phyloP scores from a whole-genome alignment of 176 grass and related monocot genomes.

The Raddia guianensis region DNA sequence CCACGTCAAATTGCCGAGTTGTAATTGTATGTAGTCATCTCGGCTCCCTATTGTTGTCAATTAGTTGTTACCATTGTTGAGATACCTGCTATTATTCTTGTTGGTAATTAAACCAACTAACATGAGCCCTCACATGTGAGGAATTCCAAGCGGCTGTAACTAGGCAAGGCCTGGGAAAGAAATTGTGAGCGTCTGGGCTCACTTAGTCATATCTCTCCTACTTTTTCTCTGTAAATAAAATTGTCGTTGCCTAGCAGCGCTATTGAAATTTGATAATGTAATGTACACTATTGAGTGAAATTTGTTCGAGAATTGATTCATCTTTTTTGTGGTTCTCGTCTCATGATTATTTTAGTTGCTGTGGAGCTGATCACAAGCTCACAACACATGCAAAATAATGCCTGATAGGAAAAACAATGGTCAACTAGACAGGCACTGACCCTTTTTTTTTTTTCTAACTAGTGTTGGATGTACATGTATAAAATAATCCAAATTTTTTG shows the following conservation, averaged over 20 bases:
- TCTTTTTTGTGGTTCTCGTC: neutral
- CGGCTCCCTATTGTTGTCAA: conserved; percentile 17
- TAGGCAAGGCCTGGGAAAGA: conserved; percentile 19
- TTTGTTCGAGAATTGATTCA: neutral
- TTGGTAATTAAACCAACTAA: conserved; percentile 58
- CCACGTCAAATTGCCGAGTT: conserved; percentile 17
- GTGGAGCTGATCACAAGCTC: neutral
- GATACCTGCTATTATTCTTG: conserved; percentile 41
- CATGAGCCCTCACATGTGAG: conserved; percentile 27
- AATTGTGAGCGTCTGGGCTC: conserved; percentile 5
- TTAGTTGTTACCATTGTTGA: conserved; percentile 30
- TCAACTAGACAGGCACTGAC: neutral
- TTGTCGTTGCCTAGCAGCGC: neutral
- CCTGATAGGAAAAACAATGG: neutral
- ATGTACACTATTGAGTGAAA: conserved; percentile 21
- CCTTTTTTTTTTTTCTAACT: conserved; percentile 12
- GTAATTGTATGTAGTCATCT: conserved; percentile 48
- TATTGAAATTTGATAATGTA: conserved; percentile 22
- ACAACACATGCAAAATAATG: conserved; percentile 11
- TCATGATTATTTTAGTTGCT: neutral
- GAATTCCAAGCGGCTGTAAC: conserved; percentile 27
- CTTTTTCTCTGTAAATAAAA: conserved; percentile 42
- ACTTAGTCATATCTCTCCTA: neutral
- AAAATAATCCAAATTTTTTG: neutral
- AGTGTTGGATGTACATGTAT: neutral